Evolutionary conservation across 192 early-diverging fungal species (phyloP).

Genomic region (Coemansia sp.): DNA sequence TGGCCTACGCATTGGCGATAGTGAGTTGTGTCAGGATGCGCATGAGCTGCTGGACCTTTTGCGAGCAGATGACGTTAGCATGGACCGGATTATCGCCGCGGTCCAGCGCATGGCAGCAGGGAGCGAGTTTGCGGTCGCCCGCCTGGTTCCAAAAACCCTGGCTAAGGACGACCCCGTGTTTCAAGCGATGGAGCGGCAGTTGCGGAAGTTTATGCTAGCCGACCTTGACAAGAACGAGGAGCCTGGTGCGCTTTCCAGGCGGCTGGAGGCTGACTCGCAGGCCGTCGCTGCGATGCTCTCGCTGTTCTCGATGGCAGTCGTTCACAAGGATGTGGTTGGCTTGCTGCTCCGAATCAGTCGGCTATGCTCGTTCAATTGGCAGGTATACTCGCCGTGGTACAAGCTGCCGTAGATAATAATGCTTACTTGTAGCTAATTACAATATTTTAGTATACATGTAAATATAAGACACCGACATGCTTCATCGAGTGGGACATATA

Average conservation of each 20-base stretch:
- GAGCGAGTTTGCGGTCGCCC: neutral
- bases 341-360: constrained; percentile 22
- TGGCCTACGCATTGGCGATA: neutral
- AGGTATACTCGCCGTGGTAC: constrained; percentile 42
- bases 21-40: constrained; percentile 6
- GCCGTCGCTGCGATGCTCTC: constrained; percentile 10
- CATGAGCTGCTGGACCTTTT: constrained; percentile 6
- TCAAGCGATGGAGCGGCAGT: constrained; percentile 16
- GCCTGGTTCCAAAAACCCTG: constrained; percentile 35
- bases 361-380: constrained; percentile 48
- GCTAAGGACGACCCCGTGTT: constrained; percentile 34
- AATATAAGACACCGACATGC: neutral
- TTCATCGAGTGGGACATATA: neutral
- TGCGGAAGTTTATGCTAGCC: constrained; percentile 27
- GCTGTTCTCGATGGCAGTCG: constrained; percentile 11
- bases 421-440: neutral
- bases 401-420: neutral
- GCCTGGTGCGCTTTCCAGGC: constrained; percentile 1
- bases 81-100: constrained; percentile 16
- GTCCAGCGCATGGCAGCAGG: constrained; percentile 5
- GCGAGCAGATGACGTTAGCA: constrained; percentile 27
- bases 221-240: constrained; percentile 17
- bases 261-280: constrained; percentile 8
- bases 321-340: constrained; percentile 10
- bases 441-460: neutral